Base-by-base conservation (phyloP, 257 asterid species). In the Forsythia viridissima region DNA sequence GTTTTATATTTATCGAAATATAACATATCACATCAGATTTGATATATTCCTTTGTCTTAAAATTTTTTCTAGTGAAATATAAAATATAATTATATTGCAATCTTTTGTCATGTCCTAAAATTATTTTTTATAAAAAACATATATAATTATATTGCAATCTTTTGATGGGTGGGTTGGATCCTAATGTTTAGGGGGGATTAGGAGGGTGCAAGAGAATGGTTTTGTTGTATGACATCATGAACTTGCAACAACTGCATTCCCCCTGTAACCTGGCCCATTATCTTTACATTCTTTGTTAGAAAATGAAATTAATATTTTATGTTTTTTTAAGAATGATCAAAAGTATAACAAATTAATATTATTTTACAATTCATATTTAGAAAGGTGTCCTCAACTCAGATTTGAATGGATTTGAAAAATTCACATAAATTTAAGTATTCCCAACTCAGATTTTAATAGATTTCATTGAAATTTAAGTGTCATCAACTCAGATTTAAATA, bases 161-260 rank as follows among this genome's bases (percentile, higher is more conserved):
- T 70, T 76, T 70, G 79, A 80, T 87, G 86, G 87, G 71, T 85
- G 77, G 79, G 85, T 81, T 80, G 82, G 48, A 69, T 24, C 18
- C 20, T 52, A 13, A 20, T 20, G 3, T 61, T 38, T 37, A 24
- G 37, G 51, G 59, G 70, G 39, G 72, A 59, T 30, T 30, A 30
- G 34, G 34, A 30, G 34, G 34, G 34, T 30, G 34, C 34, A 30
- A 30, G 34, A 30, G 34, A 30, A 30, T 82, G 88, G 86, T 73
- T 82, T 76, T 2, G 88, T 82, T 85, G 80, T 82, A 78, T 82
- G 86, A 77, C 83, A 81, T 77, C 89, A 79, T 77, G 86, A 87
- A 68, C 70, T 79, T 52, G 57, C 88, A 90, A 88, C 92, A 77
- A 84, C 94, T 80, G 84, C 90, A 87, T 76, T 78, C 80, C 80